Conservation (phyloP, 176 grass and related monocot species). For the Lolium multiflorum region DNA sequence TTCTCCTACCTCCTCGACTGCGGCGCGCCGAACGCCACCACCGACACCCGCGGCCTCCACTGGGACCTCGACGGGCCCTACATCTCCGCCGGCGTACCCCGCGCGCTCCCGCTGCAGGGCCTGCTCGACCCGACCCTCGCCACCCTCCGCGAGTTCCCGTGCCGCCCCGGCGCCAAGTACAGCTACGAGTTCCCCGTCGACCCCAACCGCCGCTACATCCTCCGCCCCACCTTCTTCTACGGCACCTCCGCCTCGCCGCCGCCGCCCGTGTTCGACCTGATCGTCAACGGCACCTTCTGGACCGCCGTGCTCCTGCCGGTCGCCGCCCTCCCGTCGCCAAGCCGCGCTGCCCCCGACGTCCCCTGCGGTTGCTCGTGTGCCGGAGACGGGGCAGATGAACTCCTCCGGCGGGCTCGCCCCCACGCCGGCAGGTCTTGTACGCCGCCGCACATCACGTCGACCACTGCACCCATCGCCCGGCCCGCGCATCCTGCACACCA, state of each 20-base stretch:
- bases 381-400: too few species aligned
- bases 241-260: conserved; percentile 29
- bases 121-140: conserved; percentile 70
- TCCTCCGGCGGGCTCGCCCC: too few species aligned
- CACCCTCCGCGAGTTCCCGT: conserved; percentile 74
- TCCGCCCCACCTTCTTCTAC: conserved; percentile 87
- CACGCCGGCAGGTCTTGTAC: too few species aligned
- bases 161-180: conserved; percentile 56
- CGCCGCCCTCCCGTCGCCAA: too few species aligned
- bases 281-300: conserved; percentile 89
- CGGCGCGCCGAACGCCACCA: conserved; percentile 37
- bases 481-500: too few species aligned
- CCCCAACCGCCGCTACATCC: conserved; percentile 69
- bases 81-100: conserved; percentile 53
- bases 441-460: too few species aligned
- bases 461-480: too few species aligned
- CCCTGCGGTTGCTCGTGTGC: too few species aligned
- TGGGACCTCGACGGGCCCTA: conserved; percentile 59
- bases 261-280: conserved; percentile 77
- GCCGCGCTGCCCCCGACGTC: too few species aligned
- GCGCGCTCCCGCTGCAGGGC: conserved; percentile 38
- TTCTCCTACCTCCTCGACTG: conserved; percentile 75
- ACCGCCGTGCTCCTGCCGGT: too few species aligned
- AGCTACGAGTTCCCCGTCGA: conserved; percentile 70
- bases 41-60: conserved; percentile 50